phyloP scores from a whole-genome alignment of 2,329 filamentous ascomycete genomes.

The Aspergillus brasiliensis region DNA sequence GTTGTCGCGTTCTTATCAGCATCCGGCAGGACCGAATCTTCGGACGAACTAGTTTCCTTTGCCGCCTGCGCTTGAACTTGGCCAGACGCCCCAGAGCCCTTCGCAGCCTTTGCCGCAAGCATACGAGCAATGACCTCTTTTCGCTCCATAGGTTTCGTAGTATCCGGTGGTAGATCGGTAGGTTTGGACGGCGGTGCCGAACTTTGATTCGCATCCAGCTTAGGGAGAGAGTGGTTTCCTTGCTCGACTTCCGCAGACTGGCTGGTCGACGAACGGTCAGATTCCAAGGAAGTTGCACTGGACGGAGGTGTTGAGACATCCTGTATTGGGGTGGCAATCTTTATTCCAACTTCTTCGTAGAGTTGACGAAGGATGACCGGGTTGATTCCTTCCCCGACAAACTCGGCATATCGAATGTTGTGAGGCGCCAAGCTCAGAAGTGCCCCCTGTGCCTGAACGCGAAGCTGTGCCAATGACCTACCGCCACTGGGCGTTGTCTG shows the following conservation, averaged over 20 bases:
- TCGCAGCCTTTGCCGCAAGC: conserved; percentile 71
- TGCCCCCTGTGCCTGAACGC: conserved; percentile 62
- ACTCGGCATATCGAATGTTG: conserved; percentile 72
- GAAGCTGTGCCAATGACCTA: conserved; percentile 41
- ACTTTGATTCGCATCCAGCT: background rate
- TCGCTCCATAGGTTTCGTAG: conserved; percentile 60
- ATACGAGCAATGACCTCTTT: conserved; percentile 77
- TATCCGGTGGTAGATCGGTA: conserved; percentile 8
- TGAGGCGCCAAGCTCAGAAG: conserved; percentile 63
- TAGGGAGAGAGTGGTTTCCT: background rate
- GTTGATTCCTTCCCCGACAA: conserved; percentile 73
- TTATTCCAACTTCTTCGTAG: conserved; percentile 69
- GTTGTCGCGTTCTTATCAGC: conserved; percentile 10
- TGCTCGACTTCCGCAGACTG: background rate
- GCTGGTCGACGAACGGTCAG: background rate
- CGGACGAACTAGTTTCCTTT: conserved; percentile 16
- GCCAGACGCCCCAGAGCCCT: conserved; percentile 33
- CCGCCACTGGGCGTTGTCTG: background rate
- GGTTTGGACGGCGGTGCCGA: background rate
- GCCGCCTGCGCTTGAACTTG: conserved; percentile 13
- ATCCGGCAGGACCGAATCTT: conserved; percentile 6
- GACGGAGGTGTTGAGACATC: background rate
- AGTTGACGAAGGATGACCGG: conserved; percentile 62
- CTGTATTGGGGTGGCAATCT: conserved; percentile 30
- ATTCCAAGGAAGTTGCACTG: background rate